phyloP scores from a whole-genome alignment of 2,329 filamentous ascomycete genomes.

The Aureobasidium sp. region DNA sequence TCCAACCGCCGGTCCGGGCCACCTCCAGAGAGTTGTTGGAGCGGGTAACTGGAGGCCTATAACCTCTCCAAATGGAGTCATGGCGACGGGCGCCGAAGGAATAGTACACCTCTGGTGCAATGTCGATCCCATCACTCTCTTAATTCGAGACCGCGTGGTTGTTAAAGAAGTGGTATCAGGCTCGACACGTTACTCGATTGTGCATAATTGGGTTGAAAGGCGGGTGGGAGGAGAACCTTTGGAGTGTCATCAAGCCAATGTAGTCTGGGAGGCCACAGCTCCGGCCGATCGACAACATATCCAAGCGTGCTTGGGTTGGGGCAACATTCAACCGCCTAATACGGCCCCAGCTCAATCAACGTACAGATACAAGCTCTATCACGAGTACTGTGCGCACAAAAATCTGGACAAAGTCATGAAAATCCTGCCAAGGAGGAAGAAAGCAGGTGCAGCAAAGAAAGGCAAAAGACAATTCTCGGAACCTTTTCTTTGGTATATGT shows the following conservation, averaged over 20 bases:
- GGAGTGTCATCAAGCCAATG: neutral
- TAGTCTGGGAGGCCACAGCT: neutral
- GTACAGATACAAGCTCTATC: constrained; percentile 6
- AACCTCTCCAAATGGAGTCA: neutral
- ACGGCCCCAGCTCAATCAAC: neutral
- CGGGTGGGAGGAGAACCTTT: neutral
- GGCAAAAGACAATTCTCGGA: neutral
- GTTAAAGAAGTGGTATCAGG: neutral
- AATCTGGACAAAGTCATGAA: neutral
- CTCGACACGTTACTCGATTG: neutral
- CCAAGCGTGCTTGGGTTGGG: neutral
- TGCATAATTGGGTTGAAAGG: neutral
- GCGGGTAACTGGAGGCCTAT: neutral
- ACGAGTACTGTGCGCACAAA: constrained; percentile 1
- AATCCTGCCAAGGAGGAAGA: neutral
- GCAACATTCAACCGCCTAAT: neutral
- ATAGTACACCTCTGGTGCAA: constrained; percentile 8
- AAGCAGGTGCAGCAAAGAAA: neutral
- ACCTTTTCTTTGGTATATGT: constrained; percentile 9
- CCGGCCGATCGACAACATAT: neutral
- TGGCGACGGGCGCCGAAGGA: neutral
- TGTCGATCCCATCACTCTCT: neutral
- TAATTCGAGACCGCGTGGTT: neutral
- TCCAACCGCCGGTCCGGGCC: too few species aligned
- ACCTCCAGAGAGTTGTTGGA: neutral